Base-by-base conservation (phyloP, 257 asterid species). In the Solanum neorickii region DNA sequence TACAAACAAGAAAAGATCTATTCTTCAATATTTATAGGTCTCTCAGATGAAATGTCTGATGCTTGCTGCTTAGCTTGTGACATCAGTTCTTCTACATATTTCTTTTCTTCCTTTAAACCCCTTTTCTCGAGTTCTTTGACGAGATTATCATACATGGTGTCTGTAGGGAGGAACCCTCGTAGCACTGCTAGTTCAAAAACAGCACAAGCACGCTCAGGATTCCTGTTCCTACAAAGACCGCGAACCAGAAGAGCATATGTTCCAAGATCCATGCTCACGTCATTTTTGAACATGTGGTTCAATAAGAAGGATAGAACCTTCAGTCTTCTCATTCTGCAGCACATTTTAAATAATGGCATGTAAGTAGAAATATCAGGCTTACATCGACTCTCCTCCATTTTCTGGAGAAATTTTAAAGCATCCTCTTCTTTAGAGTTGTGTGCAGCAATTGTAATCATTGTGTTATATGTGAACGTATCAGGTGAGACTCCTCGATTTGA, bases 321-420 rank as follows among this genome's bases (percentile, higher is more conserved):
- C 97, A 92, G 92, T 88, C 99, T 92, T 42, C 88, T 91, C 93
- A 95, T 80, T 82, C 83, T 93, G 90, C 98, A 97, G 89, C 99
- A 95, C 99, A 97, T 93, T 88, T 96, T 97, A 91, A 97, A 60
- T 78, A 97, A 86, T 6, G 99, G 99, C 0, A 87, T 88, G 39
- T 96, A 97, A 42, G 99, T 95, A 62, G 85, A 77, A 42, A 89
- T 85, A 88, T 95, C 92, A n/a, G 98, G 98, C 92, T 93, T 93
- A 88, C 94, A 91, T 23, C 23, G 59, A 78, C 73, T 87, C 90
- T 91, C 96, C 86, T 95, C 98, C 99, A 97, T 94, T 86, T 83
- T 88, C 90, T 86, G 74, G 27, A 97, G 96, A 66, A 94, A 74
- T 86, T 56, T 91, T 21, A 96, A 91, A 59, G 99, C 97, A 87